Evolutionary conservation across 306 rosid genomes (phyloP).

Genomic region (Pachyrhizus erosus): DNA sequence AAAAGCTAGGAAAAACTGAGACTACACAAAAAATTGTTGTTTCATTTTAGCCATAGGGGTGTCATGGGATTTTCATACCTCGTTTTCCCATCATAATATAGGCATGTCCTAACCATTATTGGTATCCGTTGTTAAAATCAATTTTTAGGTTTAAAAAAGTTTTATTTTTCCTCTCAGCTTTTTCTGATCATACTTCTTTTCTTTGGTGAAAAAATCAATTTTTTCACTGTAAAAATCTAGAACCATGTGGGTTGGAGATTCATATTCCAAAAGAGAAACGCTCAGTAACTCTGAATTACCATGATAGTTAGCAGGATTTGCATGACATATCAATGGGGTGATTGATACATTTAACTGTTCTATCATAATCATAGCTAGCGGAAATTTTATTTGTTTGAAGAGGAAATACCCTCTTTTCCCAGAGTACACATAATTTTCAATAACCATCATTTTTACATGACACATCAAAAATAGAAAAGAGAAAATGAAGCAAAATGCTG

Average conservation of each 20-base stretch:
- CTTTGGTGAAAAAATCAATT: neutral
- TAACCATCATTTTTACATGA: slow-evolving; percentile 40
- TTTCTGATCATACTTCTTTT: neutral
- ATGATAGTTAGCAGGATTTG: slow-evolving; percentile 51
- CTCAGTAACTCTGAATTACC: slow-evolving; percentile 41
- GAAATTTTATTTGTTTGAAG: slow-evolving; percentile 4
- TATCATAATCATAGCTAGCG: slow-evolving; percentile 41
- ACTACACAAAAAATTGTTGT: neutral
- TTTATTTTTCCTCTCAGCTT: neutral
- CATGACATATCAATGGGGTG: slow-evolving; percentile 52
- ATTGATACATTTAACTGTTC: slow-evolving; percentile 62
- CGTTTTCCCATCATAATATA: slow-evolving; percentile 35
- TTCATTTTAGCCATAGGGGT: neutral
- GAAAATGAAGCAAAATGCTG: neutral
- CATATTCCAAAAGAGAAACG: slow-evolving; percentile 41
- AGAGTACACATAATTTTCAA: slow-evolving; percentile 10
- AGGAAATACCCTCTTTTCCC: neutral
- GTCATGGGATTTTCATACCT: slow-evolving; percentile 36
- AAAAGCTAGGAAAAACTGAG: slow-evolving; percentile 36
- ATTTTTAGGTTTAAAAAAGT: neutral
- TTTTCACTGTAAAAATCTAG: slow-evolving; percentile 32
- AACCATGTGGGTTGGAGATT: slow-evolving; percentile 37
- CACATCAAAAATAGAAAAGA: slow-evolving; percentile 41
- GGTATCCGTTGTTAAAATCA: slow-evolving; percentile 31
- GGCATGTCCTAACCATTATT: slow-evolving; percentile 39